Evolutionary conservation across 225 moss, liverwort and hornwort species (phyloP), one percentile per base, ranked within the genome.

Genomic region (Asterella californica): DNA sequence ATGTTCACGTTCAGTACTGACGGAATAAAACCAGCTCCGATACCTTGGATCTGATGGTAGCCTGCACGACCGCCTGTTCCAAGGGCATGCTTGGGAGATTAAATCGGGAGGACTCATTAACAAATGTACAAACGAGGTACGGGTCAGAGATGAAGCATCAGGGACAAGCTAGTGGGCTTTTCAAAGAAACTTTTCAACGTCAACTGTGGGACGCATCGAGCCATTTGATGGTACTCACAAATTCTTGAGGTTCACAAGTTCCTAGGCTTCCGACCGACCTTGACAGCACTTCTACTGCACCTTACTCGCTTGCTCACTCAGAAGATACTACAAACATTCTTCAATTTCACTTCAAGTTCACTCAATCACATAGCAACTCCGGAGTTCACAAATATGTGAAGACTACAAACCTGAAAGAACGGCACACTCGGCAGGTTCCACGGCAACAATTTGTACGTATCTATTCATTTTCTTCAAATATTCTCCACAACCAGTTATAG

Each of bases 1-100:
- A 94, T 69, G 84, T 87, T 83, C 76, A 89, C 84, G 73, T 91
- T 88, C 53, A 94, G 84, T 57, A 94, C 86, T 70, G 77, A 79
- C 45, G 91, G 93, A 65, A 91, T 82, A 62, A 91, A 91, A 81
- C 93, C 90, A 81, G 91, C 91, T 80, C 91, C 91, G 52, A 93
- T 93, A 33, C 93, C 91, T 82, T 91, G 93, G 73, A 93, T 93
- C 85, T 93, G 91, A 77, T 93, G 91, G 78, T 85, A 87, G 22
- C 93, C 90, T 37, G 88, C 87, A 68, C 85, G 80, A 19, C 91
- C 93, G 63, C 93, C 90, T 92, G 88, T 83, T 52, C 64, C 61
- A 54, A 61, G 55, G 22, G n/a, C 46, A 22, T 21, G n/a, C 32
- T 30, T 17, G 52, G n/a, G 17, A 76, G 25, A 9, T 8, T 65